A percentile compares a stretch with the other conserved stretches of the same genome.
These are phyloP conservation scores for Aureobasidium sp. DNA, from an alignment of 2,329 filamentous ascomycete species.

Conservation along the genomic window DNA sequence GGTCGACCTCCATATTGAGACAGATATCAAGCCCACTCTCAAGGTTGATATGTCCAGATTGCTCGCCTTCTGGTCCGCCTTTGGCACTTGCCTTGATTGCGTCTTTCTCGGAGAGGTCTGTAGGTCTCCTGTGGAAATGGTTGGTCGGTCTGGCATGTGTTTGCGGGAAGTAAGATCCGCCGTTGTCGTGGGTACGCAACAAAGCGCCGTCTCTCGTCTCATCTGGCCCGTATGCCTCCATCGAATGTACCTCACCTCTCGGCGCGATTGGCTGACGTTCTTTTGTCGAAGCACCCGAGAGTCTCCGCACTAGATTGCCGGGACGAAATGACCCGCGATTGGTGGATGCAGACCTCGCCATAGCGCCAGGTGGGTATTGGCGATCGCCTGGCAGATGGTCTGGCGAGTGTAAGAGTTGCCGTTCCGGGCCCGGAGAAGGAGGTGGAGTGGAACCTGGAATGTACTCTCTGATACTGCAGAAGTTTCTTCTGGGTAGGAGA, in stretches of 20 bases:
- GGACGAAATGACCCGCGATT: constrained; percentile 29
- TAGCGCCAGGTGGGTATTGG: constrained; percentile 26
- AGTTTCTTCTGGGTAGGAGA: constrained; percentile 83
- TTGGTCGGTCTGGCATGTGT: constrained; percentile 26
- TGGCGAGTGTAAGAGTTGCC: background rate
- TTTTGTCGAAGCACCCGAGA: constrained; percentile 28
- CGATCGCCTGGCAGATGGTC: constrained; percentile 14
- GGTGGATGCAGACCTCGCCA: constrained; percentile 29
- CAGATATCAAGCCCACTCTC: constrained; percentile 80
- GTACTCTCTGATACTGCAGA: constrained; percentile 88
- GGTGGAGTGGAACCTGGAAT: constrained; percentile 69
- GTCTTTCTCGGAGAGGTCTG: constrained; percentile 35
- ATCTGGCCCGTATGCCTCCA: constrained; percentile 1
- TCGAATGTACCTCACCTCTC: constrained; percentile 18
- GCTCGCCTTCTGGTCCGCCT: constrained; percentile 50
- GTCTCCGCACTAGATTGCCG: constrained; percentile 36
- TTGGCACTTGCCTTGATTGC: constrained; percentile 29
- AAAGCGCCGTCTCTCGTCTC: background rate
- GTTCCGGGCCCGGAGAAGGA: constrained; percentile 50
- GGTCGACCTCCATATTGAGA: constrained; percentile 82
- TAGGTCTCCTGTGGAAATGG: constrained; percentile 39
- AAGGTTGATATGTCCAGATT: constrained; percentile 60
- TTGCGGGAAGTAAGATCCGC: constrained; percentile 15
- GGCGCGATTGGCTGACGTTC: constrained; percentile 15
- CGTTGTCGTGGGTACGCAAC: background rate